Evolutionary conservation across 371 early-diverging fungal genomes (phyloP).

Genomic region (Mortierella sp.): DNA sequence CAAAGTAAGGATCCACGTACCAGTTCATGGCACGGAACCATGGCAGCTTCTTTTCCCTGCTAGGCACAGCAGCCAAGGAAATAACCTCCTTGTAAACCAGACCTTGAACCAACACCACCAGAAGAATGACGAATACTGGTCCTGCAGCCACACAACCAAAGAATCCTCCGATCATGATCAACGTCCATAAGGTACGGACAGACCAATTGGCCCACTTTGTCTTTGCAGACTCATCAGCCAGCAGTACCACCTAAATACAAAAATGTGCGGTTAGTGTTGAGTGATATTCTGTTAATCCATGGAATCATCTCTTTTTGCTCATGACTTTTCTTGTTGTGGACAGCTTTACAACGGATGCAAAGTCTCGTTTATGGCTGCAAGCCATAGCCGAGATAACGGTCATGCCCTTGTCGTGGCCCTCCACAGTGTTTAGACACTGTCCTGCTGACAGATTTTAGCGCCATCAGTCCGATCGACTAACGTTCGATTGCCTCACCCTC

Average conservation of each 20-base stretch:
- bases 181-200: conserved; percentile 84
- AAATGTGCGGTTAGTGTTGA: neutral
- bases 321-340: too few relatives aligned
- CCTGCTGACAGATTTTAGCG: too few relatives aligned
- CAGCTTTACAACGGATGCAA: too few relatives aligned
- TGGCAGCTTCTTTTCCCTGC: conserved; percentile 85
- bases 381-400: too few relatives aligned
- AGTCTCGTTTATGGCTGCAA: too few relatives aligned
- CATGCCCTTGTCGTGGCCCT: too few relatives aligned
- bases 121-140: conserved; percentile 79
- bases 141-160: conserved; percentile 83
- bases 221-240: conserved; percentile 61
- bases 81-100: conserved; percentile 92
- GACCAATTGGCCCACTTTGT: conserved; percentile 84
- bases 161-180: conserved; percentile 91
- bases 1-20: conserved; percentile 60
- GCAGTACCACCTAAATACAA: conserved; percentile 34
- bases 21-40: conserved; percentile 95
- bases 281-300: neutral
- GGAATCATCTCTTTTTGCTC: too few relatives aligned
- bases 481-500: too few relatives aligned
- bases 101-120: conserved; percentile 86
- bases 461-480: too few relatives aligned
- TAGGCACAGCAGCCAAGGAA: conserved; percentile 84
- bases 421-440: too few relatives aligned